Percentiles rank a stretch among this genome's conserved stretches.
These are phyloP conservation scores for Pseudogymnoascus sp. DNA, from an alignment of 2,329 filamentous ascomycete genomes.

Conservation along the genomic window DNA sequence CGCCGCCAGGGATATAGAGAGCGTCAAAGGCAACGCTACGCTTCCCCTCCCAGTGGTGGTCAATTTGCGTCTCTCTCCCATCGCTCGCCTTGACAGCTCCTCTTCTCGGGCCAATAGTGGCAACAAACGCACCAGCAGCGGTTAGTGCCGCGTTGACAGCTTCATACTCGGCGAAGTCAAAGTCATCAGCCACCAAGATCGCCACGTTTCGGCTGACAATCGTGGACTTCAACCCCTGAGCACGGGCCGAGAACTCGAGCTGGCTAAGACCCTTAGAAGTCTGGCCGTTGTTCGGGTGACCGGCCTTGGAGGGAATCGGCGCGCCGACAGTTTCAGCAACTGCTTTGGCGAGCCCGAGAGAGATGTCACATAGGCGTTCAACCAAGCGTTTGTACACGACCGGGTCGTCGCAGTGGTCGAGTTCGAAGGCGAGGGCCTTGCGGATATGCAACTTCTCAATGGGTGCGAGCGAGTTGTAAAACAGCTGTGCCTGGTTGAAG, in stretches of 20 bases:
- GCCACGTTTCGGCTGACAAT: constrained; percentile 67
- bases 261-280: constrained; percentile 64
- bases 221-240: constrained; percentile 44
- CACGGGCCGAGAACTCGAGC: constrained; percentile 55
- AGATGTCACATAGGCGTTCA: constrained; percentile 64
- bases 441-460: constrained; percentile 60
- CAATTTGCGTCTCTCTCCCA: constrained; percentile 52
- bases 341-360: constrained; percentile 59
- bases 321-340: constrained; percentile 67
- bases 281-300: constrained; percentile 56
- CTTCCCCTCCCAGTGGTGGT: constrained; percentile 75
- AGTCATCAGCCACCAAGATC: constrained; percentile 73
- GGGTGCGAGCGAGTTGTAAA: constrained; percentile 69
- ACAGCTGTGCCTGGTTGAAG: constrained; percentile 70
- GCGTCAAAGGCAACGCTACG: constrained; percentile 77
- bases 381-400: constrained; percentile 67
- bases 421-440: constrained; percentile 59
- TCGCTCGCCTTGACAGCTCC: constrained; percentile 49
- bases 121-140: constrained; percentile 57
- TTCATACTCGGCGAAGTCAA: constrained; percentile 58
- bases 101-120: constrained; percentile 65
- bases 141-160: constrained; percentile 58
- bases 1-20: constrained; percentile 68
- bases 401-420: constrained; percentile 76
- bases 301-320: constrained; percentile 46